These are phyloP conservation scores for Thraustotheca clavata DNA, from an alignment of 352 stramenopile genomes.

Conservation along the genomic window DNA sequence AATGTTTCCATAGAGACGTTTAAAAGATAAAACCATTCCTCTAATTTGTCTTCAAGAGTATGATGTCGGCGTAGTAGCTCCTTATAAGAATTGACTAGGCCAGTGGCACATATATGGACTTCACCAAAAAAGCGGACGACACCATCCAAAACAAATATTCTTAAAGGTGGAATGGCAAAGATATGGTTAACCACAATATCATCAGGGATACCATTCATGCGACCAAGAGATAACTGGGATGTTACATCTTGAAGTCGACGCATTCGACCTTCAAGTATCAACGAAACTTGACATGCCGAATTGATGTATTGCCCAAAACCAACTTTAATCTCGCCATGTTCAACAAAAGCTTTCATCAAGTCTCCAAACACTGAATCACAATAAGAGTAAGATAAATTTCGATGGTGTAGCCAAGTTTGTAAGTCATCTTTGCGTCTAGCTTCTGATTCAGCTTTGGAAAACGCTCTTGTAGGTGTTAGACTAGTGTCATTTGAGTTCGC, in stretches of 20 bases:
- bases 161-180: not conserved
- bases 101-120: not conserved
- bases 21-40: not conserved
- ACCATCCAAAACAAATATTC: slow-evolving; percentile 8
- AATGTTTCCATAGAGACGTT: not conserved
- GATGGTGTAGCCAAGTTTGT: not conserved
- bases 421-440: slow-evolving; percentile 3
- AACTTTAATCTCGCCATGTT: slow-evolving; percentile 5
- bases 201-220: not conserved
- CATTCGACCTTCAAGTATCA: not conserved
- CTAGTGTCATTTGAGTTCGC: not conserved
- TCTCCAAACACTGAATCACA: not conserved
- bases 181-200: not conserved
- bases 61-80: not conserved
- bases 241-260: not conserved
- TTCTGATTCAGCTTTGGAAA: not conserved
- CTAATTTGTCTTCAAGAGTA: not conserved
- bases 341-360: not conserved
- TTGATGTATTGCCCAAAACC: slow-evolving; percentile 16
- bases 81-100: not conserved
- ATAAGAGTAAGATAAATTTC: not conserved
- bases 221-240: not conserved
- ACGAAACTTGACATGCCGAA: not conserved
- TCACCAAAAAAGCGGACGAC: slow-evolving; percentile 9
- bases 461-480: slow-evolving; percentile 7